Conservation (phyloP, 2,329 filamentous ascomycete genomes). For the Arthrobotrys entomopaga region DNA sequence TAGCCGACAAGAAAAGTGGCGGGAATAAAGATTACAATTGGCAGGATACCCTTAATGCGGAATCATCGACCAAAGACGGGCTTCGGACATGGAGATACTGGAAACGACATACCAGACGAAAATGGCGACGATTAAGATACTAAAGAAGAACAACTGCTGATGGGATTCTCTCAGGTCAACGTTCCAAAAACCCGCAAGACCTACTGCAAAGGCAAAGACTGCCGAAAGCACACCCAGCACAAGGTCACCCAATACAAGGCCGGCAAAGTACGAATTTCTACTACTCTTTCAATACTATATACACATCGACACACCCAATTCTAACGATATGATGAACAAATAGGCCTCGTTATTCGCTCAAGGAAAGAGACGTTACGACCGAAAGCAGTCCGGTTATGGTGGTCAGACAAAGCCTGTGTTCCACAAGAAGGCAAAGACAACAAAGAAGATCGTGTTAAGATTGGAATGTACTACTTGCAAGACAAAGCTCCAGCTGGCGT, state of each 20-base stretch:
- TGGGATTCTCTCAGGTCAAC: slow-evolving; percentile 78
- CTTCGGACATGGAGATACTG: slow-evolving; percentile 12
- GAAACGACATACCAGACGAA: slow-evolving; percentile 4
- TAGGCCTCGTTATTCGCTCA: slow-evolving; percentile 93
- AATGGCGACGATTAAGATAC: neutral
- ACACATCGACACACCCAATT: neutral
- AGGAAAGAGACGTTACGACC: slow-evolving; percentile 99
- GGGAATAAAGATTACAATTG: too few species aligned
- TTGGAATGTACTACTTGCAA: slow-evolving; percentile 98
- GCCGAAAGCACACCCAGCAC: slow-evolving; percentile 90
- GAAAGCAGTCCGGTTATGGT: slow-evolving; percentile 99
- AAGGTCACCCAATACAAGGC: slow-evolving; percentile 98
- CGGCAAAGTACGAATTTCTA: slow-evolving; percentile 74
- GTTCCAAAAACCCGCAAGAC: slow-evolving; percentile 97
- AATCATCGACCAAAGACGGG: neutral
- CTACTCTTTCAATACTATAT: slow-evolving; percentile 25
- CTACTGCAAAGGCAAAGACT: slow-evolving; percentile 96
- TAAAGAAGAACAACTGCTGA: slow-evolving; percentile 17
- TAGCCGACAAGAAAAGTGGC: too few species aligned
- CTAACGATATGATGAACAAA: slow-evolving; percentile 19
- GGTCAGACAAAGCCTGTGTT: slow-evolving; percentile 99
- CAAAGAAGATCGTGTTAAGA: slow-evolving; percentile 99
- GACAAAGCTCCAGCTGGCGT: slow-evolving; percentile 90
- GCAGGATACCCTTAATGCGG: neutral
- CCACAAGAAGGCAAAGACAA: slow-evolving; percentile 99